Evolutionary conservation across 2,329 filamentous ascomycete genomes (phyloP).

Genomic region (Scedosporium dehoogii): DNA sequence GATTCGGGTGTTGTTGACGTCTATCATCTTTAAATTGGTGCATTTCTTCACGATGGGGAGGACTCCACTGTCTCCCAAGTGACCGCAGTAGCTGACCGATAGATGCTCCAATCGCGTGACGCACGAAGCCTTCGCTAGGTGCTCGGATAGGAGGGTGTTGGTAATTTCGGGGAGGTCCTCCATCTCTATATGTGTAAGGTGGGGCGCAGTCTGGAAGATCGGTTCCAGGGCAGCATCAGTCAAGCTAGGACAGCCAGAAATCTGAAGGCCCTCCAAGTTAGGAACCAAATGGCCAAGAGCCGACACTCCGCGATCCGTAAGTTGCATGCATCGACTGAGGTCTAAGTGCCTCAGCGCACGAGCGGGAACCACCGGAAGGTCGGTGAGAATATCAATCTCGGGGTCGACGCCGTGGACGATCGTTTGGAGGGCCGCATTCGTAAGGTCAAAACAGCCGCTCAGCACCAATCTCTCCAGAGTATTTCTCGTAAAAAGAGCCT

Average conservation of each 20-base stretch:
- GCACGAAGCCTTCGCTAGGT: constrained; percentile 68
- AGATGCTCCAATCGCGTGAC: constrained; percentile 64
- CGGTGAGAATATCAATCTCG: constrained; percentile 71
- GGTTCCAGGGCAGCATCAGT: constrained; percentile 63
- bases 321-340: constrained; percentile 63
- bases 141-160: constrained; percentile 60
- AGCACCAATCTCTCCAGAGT: constrained; percentile 73
- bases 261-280: constrained; percentile 69
- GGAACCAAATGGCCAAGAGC: constrained; percentile 66
- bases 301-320: constrained; percentile 66
- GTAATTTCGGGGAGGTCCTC: constrained; percentile 75
- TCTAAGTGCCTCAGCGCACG: constrained; percentile 78
- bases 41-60: constrained; percentile 72
- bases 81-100: constrained; percentile 84
- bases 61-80: constrained; percentile 73
- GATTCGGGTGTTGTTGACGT: constrained; percentile 89
- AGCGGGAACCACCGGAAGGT: constrained; percentile 63
- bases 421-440: constrained; percentile 60
- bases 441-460: constrained; percentile 69
- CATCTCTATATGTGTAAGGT: constrained; percentile 76
- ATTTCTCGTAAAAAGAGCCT: constrained; percentile 69
- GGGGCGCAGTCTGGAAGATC: constrained; percentile 64
- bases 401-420: constrained; percentile 70
- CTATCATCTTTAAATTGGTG: constrained; percentile 56
- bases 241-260: constrained; percentile 67